Evolutionary conservation across 352 stramenopile genomes (phyloP).

Genomic region (Phytophthora hybrid): DNA sequence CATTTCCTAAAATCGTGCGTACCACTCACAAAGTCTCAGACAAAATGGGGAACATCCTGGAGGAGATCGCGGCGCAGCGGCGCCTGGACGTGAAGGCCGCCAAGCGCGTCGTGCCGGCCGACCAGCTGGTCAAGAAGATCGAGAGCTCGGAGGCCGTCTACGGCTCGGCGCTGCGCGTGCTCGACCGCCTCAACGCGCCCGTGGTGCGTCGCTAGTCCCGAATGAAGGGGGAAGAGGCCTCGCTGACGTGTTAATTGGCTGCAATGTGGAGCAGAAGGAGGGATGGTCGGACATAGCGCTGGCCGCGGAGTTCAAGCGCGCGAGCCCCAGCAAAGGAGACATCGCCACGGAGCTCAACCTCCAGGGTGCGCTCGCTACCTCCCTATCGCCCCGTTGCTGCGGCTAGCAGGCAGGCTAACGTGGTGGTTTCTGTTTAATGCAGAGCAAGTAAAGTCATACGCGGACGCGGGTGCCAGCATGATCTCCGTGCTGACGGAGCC

Average conservation of each 20-base stretch:
- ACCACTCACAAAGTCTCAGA: background rate
- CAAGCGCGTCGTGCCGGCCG: slow-evolving; percentile 50
- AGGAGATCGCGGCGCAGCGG: slow-evolving; percentile 82
- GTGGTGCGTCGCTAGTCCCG: slow-evolving; percentile 40
- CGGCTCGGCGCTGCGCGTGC: slow-evolving; percentile 89
- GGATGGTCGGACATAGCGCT: slow-evolving; percentile 90
- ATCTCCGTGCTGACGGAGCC: slow-evolving; percentile 98
- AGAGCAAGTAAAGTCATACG: slow-evolving; percentile 94
- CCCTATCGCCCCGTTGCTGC: background rate
- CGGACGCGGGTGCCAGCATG: slow-evolving; percentile 93
- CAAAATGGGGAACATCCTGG: slow-evolving; percentile 73
- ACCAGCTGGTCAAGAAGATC: slow-evolving; percentile 80
- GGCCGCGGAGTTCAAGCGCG: slow-evolving; percentile 98
- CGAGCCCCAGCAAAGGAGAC: slow-evolving; percentile 97
- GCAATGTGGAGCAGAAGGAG: slow-evolving; percentile 45
- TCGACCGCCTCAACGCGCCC: slow-evolving; percentile 86
- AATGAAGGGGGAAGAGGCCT: background rate
- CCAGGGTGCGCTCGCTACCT: slow-evolving; percentile 48
- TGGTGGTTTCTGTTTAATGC: slow-evolving; percentile 28
- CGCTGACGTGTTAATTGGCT: slow-evolving; percentile 14
- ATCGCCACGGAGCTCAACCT: slow-evolving; percentile 89
- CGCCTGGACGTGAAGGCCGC: slow-evolving; percentile 70
- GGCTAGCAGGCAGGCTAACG: background rate
- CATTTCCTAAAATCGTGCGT: background rate
- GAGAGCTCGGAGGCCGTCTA: slow-evolving; percentile 76